A percentile compares a stretch with the other conserved stretches of the same genome.
Conservation (phyloP, 129 eudicot genomes). For the Smallanthus sonchifolius region DNA sequence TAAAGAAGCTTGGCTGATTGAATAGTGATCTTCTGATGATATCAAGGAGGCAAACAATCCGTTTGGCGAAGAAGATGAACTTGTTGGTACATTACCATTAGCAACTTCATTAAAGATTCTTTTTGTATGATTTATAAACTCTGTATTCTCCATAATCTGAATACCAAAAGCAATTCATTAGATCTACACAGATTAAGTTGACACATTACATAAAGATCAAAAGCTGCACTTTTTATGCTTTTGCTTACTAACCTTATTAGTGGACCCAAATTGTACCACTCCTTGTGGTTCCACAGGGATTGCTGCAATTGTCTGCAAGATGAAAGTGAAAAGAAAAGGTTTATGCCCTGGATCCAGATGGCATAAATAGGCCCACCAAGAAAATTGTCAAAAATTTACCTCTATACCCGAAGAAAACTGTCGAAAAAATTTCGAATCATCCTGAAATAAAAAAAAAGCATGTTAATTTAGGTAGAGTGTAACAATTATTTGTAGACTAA, state of each 20-base stretch:
- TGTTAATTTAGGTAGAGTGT: not conserved
- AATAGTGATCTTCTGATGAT: conserved; percentile 35
- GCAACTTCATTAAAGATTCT: conserved; percentile 37
- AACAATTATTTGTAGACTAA: not conserved
- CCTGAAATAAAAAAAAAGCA: conserved; percentile 30
- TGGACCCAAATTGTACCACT: conserved; percentile 86
- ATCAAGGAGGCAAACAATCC: conserved; percentile 41
- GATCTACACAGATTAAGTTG: conserved; percentile 8
- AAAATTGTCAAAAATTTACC: conserved; percentile 36
- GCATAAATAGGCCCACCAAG: conserved; percentile 10
- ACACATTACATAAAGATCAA: not conserved
- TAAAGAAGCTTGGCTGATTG: conserved; percentile 18
- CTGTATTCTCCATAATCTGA: conserved; percentile 57
- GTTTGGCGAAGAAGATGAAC: conserved; percentile 32
- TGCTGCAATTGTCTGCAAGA: conserved; percentile 80
- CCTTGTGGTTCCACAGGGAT: conserved; percentile 83
- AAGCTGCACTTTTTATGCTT: not conserved
- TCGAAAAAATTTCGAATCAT: conserved; percentile 39
- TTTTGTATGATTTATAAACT: conserved; percentile 55
- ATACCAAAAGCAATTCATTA: conserved; percentile 17
- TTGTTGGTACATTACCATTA: conserved; percentile 23
- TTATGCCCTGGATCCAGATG: conserved; percentile 13
- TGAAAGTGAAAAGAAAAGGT: conserved; percentile 7
- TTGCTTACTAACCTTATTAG: conserved; percentile 54
- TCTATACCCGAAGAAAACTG: conserved; percentile 78